Evolutionary conservation across 23 red algal genomes (phyloP).

Genomic region (Cyanidioschyzon merolae): DNA sequence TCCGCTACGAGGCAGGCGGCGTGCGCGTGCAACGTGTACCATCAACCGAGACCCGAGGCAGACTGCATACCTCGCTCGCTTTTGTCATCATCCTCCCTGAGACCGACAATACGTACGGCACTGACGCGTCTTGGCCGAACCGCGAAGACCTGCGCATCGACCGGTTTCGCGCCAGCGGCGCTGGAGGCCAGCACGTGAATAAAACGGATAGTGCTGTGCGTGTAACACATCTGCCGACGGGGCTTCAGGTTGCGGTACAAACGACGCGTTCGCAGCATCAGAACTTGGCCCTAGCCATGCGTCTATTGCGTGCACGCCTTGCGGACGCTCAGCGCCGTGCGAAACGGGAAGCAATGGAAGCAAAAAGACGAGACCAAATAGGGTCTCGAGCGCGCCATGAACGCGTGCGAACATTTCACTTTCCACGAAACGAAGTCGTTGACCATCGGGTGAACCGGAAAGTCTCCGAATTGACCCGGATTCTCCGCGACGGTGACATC

Average conservation of each 20-base stretch:
- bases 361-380: slow-evolving; percentile 51
- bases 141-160: slow-evolving; percentile 47
- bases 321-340: slow-evolving; percentile 20
- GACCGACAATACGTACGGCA: not conserved
- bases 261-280: slow-evolving; percentile 61
- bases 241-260: slow-evolving; percentile 53
- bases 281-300: slow-evolving; percentile 49
- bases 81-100: slow-evolving; percentile 65
- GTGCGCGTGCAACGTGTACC: slow-evolving; percentile 91
- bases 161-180: slow-evolving; percentile 67
- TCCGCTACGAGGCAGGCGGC: slow-evolving; percentile 73
- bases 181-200: slow-evolving; percentile 93
- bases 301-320: slow-evolving; percentile 34
- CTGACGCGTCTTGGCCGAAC: not conserved
- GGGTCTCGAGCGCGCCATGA: slow-evolving; percentile 68
- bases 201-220: slow-evolving; percentile 84
- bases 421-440: slow-evolving; percentile 66
- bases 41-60: slow-evolving; percentile 68
- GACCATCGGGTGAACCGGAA: slow-evolving; percentile 56
- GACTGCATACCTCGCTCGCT: slow-evolving; percentile 74
- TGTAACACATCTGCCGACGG: slow-evolving; percentile 66
- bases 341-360: slow-evolving; percentile 1
- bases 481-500: not conserved
- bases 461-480: not conserved
- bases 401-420: slow-evolving; percentile 83